Evolutionary conservation across 1,284 basidiomycete genomes (phyloP).

Genomic region (Afroboletus lepidellus): DNA sequence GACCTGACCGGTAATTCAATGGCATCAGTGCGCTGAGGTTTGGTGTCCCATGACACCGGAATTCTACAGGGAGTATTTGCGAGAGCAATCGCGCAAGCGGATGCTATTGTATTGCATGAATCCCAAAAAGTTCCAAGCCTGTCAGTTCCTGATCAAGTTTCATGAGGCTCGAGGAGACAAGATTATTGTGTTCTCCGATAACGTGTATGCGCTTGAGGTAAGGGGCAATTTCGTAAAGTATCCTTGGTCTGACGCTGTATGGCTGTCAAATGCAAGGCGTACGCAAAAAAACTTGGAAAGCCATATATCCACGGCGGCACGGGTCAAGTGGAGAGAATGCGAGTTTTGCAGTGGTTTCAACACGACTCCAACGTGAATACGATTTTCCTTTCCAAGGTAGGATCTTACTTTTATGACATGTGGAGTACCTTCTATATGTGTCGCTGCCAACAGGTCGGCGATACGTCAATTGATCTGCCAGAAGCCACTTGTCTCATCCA

Average conservation of each 20-base stretch:
- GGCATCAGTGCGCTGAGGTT: conserved; percentile 88
- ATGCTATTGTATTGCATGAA: conserved; percentile 99
- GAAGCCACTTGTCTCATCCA: conserved; percentile 99
- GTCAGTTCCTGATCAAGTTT: conserved; percentile 98
- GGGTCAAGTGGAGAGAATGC: conserved; percentile 93
- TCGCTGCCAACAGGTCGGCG: conserved; percentile 73
- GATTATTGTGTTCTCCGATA: conserved; percentile 99
- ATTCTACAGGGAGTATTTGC: conserved; percentile 97
- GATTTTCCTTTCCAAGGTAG: conserved; percentile 95
- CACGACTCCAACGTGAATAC: conserved; percentile 96
- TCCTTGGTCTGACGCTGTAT: not conserved
- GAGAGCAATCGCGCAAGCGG: conserved; percentile 88
- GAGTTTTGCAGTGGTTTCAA: conserved; percentile 94
- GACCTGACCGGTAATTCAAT: conserved; percentile 5
- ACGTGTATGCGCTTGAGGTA: conserved; percentile 95
- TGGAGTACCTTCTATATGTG: conserved; percentile 14
- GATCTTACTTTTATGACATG: conserved; percentile 16
- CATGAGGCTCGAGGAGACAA: conserved; percentile 98
- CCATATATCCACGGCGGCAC: conserved; percentile 97
- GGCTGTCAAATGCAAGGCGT: conserved; percentile 58
- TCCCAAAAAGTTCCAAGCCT: conserved; percentile 98
- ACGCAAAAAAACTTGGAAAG: conserved; percentile 92
- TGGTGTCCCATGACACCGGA: conserved; percentile 99
- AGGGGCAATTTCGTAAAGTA: conserved; percentile 18
- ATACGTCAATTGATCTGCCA: conserved; percentile 98